A percentile compares a stretch with the other conserved stretches of the same genome.
Conservation (phyloP, 345 rosid species). For the Orychophragmus violaceus region DNA sequence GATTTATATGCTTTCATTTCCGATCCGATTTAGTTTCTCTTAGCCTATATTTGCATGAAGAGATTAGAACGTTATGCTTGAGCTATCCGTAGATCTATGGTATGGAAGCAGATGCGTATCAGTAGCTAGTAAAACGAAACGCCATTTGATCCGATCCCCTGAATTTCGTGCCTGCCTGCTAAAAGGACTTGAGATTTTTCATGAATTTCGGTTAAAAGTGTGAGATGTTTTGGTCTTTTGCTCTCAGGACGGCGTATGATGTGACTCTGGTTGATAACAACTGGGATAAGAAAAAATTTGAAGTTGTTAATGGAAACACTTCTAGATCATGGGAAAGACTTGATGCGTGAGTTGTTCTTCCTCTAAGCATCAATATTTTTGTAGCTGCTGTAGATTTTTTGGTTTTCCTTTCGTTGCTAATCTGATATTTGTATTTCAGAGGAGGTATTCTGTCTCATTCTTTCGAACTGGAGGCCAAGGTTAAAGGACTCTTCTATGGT, state of each 20-base stretch:
- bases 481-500: constrained; percentile 65
- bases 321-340: constrained; percentile 92
- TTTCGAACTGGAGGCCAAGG: constrained; percentile 84
- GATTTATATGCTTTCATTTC: constrained; percentile 1
- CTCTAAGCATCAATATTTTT: not conserved
- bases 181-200: not conserved
- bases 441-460: constrained; percentile 77
- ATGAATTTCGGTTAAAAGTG: not conserved
- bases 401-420: not conserved
- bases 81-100: constrained; percentile 9
- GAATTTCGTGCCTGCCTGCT: not conserved
- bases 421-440: constrained; percentile 35
- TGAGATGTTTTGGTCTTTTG: not conserved
- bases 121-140: not conserved
- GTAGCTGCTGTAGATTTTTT: not conserved
- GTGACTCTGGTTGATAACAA: constrained; percentile 58
- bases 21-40: constrained; percentile 1
- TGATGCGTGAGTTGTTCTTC: constrained; percentile 69
- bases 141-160: not conserved
- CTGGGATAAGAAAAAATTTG: constrained; percentile 65
- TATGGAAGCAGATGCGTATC: not conserved
- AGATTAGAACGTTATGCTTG: not conserved
- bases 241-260: constrained; percentile 75
- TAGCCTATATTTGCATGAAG: not conserved
- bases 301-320: constrained; percentile 59